Evolutionary conservation across 2,329 filamentous ascomycete genomes (phyloP).

Genomic region (Talaromyces sp.): DNA sequence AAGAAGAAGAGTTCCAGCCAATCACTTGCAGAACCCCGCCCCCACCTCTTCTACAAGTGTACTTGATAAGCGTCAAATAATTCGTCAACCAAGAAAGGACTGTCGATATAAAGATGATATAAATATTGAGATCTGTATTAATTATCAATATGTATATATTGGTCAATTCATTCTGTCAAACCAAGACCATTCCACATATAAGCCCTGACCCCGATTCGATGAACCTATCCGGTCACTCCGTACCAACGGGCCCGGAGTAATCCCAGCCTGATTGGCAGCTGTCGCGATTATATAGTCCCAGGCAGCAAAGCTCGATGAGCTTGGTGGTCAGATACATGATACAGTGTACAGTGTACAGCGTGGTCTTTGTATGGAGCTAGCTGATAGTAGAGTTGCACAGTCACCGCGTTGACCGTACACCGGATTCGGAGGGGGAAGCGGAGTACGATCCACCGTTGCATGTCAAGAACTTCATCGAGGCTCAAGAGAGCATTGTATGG

Average conservation of each 20-base stretch:
- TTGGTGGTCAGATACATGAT: neutral
- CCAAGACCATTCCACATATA: neutral
- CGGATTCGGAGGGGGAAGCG: slow-evolving; percentile 8
- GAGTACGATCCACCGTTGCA: neutral
- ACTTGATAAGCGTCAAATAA: neutral
- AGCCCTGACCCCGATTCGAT: neutral
- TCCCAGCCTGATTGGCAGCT: neutral
- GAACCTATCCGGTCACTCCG: neutral
- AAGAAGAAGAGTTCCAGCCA: slow-evolving; percentile 2
- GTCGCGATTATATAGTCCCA: neutral
- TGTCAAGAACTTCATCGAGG: neutral
- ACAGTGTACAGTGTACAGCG: slow-evolving; percentile 1
- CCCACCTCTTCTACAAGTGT: neutral
- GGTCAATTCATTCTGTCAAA: neutral
- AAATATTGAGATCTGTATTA: neutral
- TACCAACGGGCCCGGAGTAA: neutral
- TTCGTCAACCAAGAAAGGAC: neutral
- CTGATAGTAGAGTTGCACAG: neutral
- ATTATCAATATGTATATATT: neutral
- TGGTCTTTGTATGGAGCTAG: slow-evolving; percentile 4
- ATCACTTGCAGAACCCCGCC: neutral
- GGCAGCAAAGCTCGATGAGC: neutral
- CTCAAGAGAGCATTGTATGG: neutral
- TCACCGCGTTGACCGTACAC: slow-evolving; percentile 13
- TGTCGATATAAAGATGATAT: neutral